phyloP scores from a whole-genome alignment of 2,329 filamentous ascomycete species.

The Talaromyces albobiverticillius region DNA sequence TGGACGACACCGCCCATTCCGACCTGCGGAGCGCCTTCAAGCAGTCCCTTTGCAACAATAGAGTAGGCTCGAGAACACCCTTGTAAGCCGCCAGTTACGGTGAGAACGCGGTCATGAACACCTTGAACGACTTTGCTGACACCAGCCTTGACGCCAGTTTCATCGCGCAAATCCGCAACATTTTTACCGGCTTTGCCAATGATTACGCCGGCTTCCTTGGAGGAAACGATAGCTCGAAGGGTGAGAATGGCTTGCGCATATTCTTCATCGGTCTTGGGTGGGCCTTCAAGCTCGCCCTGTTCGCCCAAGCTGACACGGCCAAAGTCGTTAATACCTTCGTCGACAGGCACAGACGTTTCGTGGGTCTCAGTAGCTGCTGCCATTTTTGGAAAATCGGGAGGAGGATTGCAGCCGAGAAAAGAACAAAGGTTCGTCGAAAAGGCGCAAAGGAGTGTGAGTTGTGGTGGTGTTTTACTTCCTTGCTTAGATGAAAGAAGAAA shows the following conservation, averaged over 20 bases:
- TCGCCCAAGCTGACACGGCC: constrained; percentile 67
- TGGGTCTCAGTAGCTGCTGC: constrained; percentile 56
- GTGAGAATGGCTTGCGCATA: constrained; percentile 91
- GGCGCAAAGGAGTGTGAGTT: neutral
- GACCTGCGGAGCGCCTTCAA: constrained; percentile 91
- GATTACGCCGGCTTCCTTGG: constrained; percentile 97
- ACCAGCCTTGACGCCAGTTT: constrained; percentile 95
- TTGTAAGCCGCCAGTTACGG: constrained; percentile 85
- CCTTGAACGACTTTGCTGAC: constrained; percentile 98
- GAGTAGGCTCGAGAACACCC: constrained; percentile 89
- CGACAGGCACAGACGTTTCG: constrained; percentile 56
- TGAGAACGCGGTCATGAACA: constrained; percentile 94
- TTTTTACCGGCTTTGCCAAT: constrained; percentile 99
- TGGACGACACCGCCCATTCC: constrained; percentile 91
- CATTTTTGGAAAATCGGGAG: constrained; percentile 44
- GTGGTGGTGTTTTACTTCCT: neutral
- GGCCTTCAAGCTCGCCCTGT: constrained; percentile 66
- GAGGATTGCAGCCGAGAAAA: neutral
- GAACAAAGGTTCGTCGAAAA: neutral
- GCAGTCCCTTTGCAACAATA: constrained; percentile 83
- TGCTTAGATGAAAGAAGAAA: neutral
- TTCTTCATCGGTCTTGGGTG: constrained; percentile 92
- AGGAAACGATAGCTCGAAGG: constrained; percentile 94
- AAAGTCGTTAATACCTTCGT: constrained; percentile 61
- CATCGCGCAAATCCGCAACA: constrained; percentile 91